phyloP scores from a whole-genome alignment of 345 rosid species.

The Citrus cavaleriei region DNA sequence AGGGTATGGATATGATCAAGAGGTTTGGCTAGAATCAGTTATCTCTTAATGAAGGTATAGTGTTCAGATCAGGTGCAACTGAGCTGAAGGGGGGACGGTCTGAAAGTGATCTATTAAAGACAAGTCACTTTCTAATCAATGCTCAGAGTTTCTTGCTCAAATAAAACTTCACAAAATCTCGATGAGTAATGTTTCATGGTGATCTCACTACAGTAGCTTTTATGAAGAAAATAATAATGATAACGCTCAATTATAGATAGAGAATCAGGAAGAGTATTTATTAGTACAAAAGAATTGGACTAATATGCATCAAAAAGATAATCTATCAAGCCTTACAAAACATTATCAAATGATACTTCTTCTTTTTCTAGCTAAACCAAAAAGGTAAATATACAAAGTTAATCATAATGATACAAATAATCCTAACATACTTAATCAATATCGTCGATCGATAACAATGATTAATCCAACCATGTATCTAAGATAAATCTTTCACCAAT shows the following conservation, averaged over 20 bases:
- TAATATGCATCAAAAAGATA: not conserved
- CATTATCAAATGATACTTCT: not conserved
- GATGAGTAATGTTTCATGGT: not conserved
- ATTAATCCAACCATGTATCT: not conserved
- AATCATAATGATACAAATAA: not conserved
- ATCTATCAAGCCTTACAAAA: not conserved
- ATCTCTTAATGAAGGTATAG: not conserved
- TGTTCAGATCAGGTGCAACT: not conserved
- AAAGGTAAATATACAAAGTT: not conserved
- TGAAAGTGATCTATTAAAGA: not conserved
- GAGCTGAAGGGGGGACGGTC: not conserved
- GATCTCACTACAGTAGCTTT: not conserved
- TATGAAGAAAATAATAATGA: not conserved
- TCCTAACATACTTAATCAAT: not conserved
- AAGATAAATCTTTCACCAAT: not conserved
- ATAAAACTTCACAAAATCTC: not conserved
- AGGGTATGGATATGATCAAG: not conserved
- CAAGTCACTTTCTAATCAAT: not conserved
- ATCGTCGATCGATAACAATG: not conserved
- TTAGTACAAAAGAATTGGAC: not conserved
- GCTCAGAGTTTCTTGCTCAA: not conserved
- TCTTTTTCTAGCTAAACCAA: not conserved
- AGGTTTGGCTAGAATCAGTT: not conserved
- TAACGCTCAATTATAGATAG: not conserved
- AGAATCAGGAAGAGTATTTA: not conserved